phyloP scores from a whole-genome alignment of 1,284 basidiomycete species.

The Veloporphyrellus conicus region DNA sequence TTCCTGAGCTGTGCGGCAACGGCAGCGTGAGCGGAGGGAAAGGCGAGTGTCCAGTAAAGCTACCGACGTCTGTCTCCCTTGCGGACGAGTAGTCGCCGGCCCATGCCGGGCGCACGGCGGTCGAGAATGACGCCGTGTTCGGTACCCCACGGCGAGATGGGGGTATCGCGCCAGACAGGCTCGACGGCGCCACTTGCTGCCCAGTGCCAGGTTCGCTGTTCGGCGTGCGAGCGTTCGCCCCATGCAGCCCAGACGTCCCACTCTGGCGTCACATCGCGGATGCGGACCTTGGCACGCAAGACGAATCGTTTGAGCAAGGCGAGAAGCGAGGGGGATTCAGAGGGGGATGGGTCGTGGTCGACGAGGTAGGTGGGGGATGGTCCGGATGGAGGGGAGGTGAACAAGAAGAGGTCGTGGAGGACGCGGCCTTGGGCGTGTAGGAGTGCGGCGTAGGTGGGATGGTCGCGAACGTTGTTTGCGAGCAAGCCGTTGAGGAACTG shows the following conservation, averaged over 20 bases:
- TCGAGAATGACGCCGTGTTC: constrained; percentile 56
- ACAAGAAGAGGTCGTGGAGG: constrained; percentile 84
- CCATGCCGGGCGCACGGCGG: constrained; percentile 74
- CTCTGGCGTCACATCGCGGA: constrained; percentile 71
- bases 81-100: constrained; percentile 61
- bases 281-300: constrained; percentile 83
- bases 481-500: constrained; percentile 89
- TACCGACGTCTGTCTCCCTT: constrained; percentile 73
- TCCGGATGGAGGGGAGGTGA: constrained; percentile 53
- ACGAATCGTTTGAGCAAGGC: constrained; percentile 79
- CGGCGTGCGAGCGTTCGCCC: constrained; percentile 47
- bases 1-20: constrained; percentile 47
- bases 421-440: constrained; percentile 92
- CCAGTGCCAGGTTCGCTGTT: constrained; percentile 51
- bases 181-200: constrained; percentile 64
- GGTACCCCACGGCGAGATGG: constrained; percentile 60
- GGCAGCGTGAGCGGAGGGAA: constrained; percentile 3
- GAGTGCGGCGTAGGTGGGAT: constrained; percentile 74
- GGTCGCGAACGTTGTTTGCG: constrained; percentile 53
- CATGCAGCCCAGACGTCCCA: constrained; percentile 82
- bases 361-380: constrained; percentile 60
- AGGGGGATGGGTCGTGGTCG: constrained; percentile 65
- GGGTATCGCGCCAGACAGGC: constrained; percentile 53
- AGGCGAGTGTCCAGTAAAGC: background rate
- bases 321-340: constrained; percentile 57